Evolutionary conservation across 768 basidiomycete genomes (phyloP).

Genomic region (Boletus eberwhitei): DNA sequence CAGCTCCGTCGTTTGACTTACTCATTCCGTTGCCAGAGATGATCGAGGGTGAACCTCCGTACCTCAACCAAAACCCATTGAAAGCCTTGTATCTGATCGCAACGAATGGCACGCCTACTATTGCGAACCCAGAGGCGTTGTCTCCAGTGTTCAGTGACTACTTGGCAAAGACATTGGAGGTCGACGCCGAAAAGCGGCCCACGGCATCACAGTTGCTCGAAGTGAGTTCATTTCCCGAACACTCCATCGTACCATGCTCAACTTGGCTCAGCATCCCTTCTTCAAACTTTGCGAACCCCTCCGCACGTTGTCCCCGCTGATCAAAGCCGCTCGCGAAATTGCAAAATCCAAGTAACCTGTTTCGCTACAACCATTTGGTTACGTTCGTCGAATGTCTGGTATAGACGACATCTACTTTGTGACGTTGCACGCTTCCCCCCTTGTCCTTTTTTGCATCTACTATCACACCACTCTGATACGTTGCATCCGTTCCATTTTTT

Average conservation of each 20-base stretch:
- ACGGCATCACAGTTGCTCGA: slow-evolving; percentile 76
- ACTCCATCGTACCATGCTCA: slow-evolving; percentile 1
- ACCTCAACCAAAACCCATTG: slow-evolving; percentile 92
- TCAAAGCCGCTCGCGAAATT: slow-evolving; percentile 89
- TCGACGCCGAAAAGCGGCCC: slow-evolving; percentile 92
- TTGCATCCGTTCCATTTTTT: slow-evolving; percentile 15
- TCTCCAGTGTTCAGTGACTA: slow-evolving; percentile 86
- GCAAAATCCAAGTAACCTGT: slow-evolving; percentile 52
- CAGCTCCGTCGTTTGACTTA: neutral
- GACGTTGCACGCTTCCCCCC: neutral
- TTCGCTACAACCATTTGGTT: neutral
- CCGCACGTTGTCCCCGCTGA: slow-evolving; percentile 80
- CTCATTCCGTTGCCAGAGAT: slow-evolving; percentile 57
- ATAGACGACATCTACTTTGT: slow-evolving; percentile 16
- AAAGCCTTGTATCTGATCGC: slow-evolving; percentile 98
- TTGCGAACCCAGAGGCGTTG: slow-evolving; percentile 82
- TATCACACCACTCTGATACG: slow-evolving; percentile 14
- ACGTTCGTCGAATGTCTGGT: neutral
- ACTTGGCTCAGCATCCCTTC: slow-evolving; percentile 65
- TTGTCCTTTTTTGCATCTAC: slow-evolving; percentile 17
- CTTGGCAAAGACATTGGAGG: slow-evolving; percentile 82
- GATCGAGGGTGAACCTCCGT: slow-evolving; percentile 98
- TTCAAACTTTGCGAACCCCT: slow-evolving; percentile 86
- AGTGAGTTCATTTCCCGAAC: slow-evolving; percentile 40
- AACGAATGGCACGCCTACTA: slow-evolving; percentile 95